Base-by-base conservation (phyloP, 306 rosid genomes). In the Abrus pulchellus region DNA sequence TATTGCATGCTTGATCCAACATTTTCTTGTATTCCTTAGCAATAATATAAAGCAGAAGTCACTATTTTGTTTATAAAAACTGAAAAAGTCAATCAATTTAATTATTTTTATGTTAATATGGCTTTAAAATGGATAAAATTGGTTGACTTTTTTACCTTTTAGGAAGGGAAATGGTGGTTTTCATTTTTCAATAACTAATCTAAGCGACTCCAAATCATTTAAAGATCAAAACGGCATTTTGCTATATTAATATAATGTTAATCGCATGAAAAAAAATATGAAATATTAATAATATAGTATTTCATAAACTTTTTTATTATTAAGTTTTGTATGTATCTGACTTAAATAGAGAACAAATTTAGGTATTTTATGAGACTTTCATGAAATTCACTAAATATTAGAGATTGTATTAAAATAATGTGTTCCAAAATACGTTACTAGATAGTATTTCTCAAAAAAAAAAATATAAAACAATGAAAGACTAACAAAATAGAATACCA, bases 1-100 rank as follows among this genome's bases (percentile, higher is more conserved):
- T 66, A 8, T 66, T 66, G 72, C 72, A 67, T 67, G 72, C 72
- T 67, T 30, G 55, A 10, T 6, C 57, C 74, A 45, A 68, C 57
- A 68, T 47, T 67, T 11, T 67, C 10, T 67, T 5, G 0, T 44
- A 2, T 44, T 20, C 20, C 20, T 20, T 20, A 20, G 20, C 20
- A 20, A 20, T 20, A 20, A 20, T 20, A 20, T 20, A 20, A 20
- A 20, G 20, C 20, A 20, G 20, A 20, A 20, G 20, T 20, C 20
- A 20, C 20, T 20, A 20, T 20, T 20, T 20, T 20, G 20, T 20
- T 20, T 20, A 20, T 20, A 20, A 20, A 20, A 20, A 20, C 0
- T 20, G 20, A 20, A 20, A 20, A 20, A 20, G 20, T 20, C 20
- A 20, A 20, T 20, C 20, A 20, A 20, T 20, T 20, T 20, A 20